Base-by-base conservation (phyloP, 2,329 filamentous ascomycete genomes). In the Fonsecaea monophora region DNA sequence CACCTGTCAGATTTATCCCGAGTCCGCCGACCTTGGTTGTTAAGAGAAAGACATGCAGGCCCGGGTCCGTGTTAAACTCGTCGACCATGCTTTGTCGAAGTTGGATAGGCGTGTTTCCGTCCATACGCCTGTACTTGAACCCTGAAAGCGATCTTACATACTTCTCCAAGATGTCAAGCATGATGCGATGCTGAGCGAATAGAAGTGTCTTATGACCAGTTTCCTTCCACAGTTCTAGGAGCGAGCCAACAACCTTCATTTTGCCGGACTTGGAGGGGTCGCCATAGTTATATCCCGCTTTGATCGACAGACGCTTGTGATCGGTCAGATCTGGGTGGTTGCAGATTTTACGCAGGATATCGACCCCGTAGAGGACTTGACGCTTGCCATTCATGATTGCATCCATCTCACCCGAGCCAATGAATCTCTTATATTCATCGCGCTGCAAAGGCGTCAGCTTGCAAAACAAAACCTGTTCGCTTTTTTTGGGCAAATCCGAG, bases 11-110 rank as follows among this genome's bases (percentile, higher is more conserved):
- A 72, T 99, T 99, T 55, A 97, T 90, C 5, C 95, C 95, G 13
- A 99, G 82, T 0, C 95, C 95, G 54, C 95, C 95, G 18, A 97
- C 96, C 76, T 96, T 96, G 0, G 96, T 99, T 0, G 95, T 98
- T 62, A 99, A 85, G 1, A 99, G 83, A 75, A 99, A 99, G 0
- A 99, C 88, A 73, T 97, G 89, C 5, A 97, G 82, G 45, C 89
- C 81, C 0, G 90, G 88, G 58, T 92, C 86, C 13, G 87, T 90
- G 76, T 99, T 99, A 83, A 99, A 99, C 67, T 89, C 88, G 75
- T 98, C 94, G 15, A 99, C 94, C 73, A 99, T 87, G 15, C 84
- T 85, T 77, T 99, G 95, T n/a, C 95, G 88, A 62, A 90, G 86
- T 73, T 94, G 93, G 74, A 98, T 93, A 0, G 90, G 88, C 0